Evolutionary conservation across 768 basidiomycete species (phyloP).

Genomic region (Boletus speciosus): DNA sequence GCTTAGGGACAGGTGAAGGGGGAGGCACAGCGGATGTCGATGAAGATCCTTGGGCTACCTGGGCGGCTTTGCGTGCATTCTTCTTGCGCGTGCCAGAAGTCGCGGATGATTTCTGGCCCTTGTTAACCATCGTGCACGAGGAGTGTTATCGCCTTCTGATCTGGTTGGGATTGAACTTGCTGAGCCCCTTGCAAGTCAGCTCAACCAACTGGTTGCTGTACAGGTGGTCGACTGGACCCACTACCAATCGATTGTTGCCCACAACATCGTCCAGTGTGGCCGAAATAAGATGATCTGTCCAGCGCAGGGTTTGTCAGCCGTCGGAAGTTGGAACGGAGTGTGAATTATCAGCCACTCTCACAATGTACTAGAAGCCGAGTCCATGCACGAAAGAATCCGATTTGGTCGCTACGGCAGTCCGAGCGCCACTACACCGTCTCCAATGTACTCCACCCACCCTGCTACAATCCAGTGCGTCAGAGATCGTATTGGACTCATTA

Average conservation of each 20-base stretch:
- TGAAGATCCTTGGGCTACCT: conserved; percentile 17
- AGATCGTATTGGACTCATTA: no score
- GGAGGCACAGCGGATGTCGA: conserved; percentile 14
- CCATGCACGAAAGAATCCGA: no score
- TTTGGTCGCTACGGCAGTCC: no score
- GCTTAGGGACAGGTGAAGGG: conserved; percentile 38
- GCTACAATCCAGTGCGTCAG: no score
- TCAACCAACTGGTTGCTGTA: neutral
- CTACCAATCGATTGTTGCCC: neutral
- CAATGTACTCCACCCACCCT: no score
- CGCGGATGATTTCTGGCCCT: conserved; percentile 70
- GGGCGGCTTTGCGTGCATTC: conserved; percentile 72
- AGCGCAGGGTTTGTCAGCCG: no score
- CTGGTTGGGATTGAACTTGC: neutral
- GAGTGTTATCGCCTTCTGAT: conserved; percentile 5
- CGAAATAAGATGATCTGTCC: neutral
- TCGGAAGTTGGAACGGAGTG: no score
- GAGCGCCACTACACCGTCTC: no score
- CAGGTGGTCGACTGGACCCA: neutral
- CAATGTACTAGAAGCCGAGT: no score
- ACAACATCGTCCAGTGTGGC: neutral
- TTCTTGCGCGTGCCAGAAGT: conserved; percentile 88
- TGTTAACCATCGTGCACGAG: conserved; percentile 41
- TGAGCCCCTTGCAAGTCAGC: neutral
- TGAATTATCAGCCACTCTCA: no score